Conservation (phyloP, 2,329 filamentous ascomycete genomes). For the Xylariales sp. region DNA sequence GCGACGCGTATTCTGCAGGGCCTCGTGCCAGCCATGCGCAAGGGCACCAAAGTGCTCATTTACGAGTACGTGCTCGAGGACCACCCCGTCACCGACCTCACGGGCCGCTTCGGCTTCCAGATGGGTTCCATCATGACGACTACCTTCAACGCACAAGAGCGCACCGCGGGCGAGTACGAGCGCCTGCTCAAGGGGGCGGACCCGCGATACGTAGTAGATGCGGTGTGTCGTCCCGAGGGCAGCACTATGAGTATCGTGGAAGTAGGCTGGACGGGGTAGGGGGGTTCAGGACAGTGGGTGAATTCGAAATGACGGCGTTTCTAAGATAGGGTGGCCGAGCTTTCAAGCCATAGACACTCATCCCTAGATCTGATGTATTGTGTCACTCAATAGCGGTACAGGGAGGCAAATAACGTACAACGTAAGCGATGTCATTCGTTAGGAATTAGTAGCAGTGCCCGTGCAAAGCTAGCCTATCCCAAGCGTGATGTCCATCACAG, state of each 20-base stretch:
- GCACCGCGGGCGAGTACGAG: slow-evolving; percentile 30
- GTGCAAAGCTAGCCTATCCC: no score
- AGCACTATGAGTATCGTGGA: slow-evolving; percentile 34
- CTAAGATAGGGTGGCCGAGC: not conserved
- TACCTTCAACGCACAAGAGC: slow-evolving; percentile 32
- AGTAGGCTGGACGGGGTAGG: slow-evolving; percentile 28
- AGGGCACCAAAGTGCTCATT: slow-evolving; percentile 35
- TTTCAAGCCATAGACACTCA: slow-evolving; percentile 2
- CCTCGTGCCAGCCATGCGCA: slow-evolving; percentile 39
- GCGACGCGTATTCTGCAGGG: slow-evolving; percentile 34
- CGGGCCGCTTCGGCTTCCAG: slow-evolving; percentile 31
- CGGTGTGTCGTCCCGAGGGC: slow-evolving; percentile 27
- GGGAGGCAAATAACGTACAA: no score
- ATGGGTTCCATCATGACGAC: slow-evolving; percentile 35
- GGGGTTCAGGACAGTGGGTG: not conserved
- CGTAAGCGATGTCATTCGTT: no score
- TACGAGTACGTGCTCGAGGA: slow-evolving; percentile 34
- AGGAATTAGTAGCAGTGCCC: no score
- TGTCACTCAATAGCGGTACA: no score
- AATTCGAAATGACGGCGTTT: not conserved
- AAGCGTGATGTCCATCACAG: no score
- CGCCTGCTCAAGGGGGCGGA: slow-evolving; percentile 31
- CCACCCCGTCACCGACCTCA: slow-evolving; percentile 23
- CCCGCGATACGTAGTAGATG: slow-evolving; percentile 31
- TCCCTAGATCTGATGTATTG: not conserved